Conservation (phyloP, 164 flowering plant species). For the Cinnamomum micranthum region DNA sequence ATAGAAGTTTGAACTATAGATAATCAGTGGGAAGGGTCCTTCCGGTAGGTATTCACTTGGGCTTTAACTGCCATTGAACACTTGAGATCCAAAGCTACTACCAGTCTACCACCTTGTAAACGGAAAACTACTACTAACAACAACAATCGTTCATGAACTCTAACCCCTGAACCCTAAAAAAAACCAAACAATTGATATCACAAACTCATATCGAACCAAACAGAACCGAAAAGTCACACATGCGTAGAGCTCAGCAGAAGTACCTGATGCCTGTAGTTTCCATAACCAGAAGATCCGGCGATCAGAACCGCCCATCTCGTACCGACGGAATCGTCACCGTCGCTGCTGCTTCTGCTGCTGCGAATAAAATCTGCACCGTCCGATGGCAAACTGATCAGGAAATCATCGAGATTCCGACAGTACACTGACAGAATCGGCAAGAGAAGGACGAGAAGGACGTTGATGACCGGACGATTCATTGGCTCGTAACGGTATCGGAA, state of each 20-base stretch:
- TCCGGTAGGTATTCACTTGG: too few species aligned
- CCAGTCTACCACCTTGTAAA: too few species aligned
- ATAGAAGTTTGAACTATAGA: too few species aligned
- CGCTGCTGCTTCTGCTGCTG: background rate
- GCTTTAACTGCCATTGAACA: too few species aligned
- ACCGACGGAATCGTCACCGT: conserved; percentile 32
- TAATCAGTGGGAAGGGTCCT: too few species aligned
- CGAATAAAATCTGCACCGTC: background rate
- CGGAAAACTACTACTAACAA: too few species aligned
- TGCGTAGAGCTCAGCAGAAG: background rate
- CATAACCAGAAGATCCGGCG: conserved; percentile 73
- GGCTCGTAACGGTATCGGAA: background rate
- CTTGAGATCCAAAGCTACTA: too few species aligned
- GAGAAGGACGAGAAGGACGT: background rate
- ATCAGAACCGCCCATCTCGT: conserved; percentile 80
- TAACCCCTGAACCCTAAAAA: too few species aligned
- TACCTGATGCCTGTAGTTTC: conserved; percentile 83
- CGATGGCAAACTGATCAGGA: conserved; percentile 11
- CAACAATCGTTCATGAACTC: too few species aligned
- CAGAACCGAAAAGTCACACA: background rate
- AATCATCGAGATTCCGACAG: background rate
- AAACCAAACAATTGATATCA: too few species aligned
- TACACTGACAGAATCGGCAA: background rate
- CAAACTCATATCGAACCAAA: too few species aligned
- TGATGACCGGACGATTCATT: background rate